Base-by-base conservation (phyloP, 2,329 filamentous ascomycete genomes). In the Fusarium compactum region DNA sequence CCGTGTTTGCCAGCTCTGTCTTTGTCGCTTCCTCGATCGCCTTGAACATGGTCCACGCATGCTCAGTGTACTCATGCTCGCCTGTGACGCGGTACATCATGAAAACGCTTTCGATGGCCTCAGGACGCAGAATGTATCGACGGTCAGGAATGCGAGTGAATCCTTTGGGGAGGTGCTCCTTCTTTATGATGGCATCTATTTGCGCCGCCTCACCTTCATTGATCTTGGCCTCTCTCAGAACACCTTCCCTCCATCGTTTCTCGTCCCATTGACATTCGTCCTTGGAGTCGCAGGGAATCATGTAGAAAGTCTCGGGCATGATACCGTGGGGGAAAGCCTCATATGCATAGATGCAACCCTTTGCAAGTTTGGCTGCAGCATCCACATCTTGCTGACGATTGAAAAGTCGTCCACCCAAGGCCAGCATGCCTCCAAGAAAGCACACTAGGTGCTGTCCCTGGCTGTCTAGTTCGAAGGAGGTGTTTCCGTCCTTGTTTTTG, bases 91-190 rank as follows among this genome's bases (percentile, higher is more conserved):
- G 82, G 68, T 86, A 87, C 71, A 87, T 80, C 47, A 86, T 72
- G 62, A 88, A 88, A 15, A 88, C 79, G 69, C 83, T 85, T 76
- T 86, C 85, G 44, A 86, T 82, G n/a, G 84, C 85, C 66, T 86
- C 84, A 2, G 85, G 84, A 0, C 86, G 78, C 20, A 88, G 79
- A n/a, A 86, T 79, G 62, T 88, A 87, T 15, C 84, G 81, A 0
- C 84, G 75, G 61, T 87, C 85, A 0, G 79, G 83, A 45, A 82
- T 79, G 64, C 88, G 86, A 56, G 86, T 90, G 80, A 93, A 94
- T 1, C 92, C 92, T 10, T 86, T 83, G 6, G 80, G 81, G 5
- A 86, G 73, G 30, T 63, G 68, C 34, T 77, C 63, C n/a, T 76
- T 60, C 7, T 70, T 64, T 62, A 79, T 77, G 58, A 77, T 69